These are phyloP conservation scores for Hortiboletus rubellus DNA, from an alignment of 1,284 basidiomycete species.

Conservation along the genomic window DNA sequence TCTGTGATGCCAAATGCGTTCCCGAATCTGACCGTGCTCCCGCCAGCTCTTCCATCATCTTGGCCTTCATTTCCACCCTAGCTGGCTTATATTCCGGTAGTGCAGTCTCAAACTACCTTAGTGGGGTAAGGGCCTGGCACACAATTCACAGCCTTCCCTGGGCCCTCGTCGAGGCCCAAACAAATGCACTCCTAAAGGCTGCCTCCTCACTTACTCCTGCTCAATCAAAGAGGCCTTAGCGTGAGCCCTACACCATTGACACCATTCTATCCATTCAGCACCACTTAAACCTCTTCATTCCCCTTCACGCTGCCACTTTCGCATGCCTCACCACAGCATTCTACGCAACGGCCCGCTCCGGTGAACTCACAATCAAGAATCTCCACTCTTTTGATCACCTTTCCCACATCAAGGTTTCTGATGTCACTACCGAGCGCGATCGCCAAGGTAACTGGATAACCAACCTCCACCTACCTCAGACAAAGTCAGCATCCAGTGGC, in stretches of 20 bases:
- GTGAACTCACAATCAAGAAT: slow-evolving; percentile 36
- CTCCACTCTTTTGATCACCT: neutral
- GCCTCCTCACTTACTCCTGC: slow-evolving; percentile 24
- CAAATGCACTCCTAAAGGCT: slow-evolving; percentile 25
- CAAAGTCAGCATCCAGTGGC: too few relatives aligned
- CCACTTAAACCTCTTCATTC: slow-evolving; percentile 15
- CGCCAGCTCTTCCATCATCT: neutral
- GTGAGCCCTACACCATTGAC: slow-evolving; percentile 16
- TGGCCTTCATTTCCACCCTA: neutral
- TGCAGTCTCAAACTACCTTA: neutral
- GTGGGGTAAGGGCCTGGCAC: neutral
- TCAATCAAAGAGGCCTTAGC: slow-evolving; percentile 9
- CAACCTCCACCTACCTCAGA: too few relatives aligned
- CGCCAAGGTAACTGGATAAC: too few relatives aligned
- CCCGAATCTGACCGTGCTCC: neutral
- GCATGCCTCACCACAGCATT: slow-evolving; percentile 39
- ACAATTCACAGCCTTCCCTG: slow-evolving; percentile 12
- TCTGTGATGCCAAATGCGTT: neutral
- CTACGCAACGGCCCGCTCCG: slow-evolving; percentile 29
- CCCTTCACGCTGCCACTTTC: slow-evolving; percentile 34
- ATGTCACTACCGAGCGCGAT: too few relatives aligned
- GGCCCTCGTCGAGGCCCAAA: slow-evolving; percentile 20
- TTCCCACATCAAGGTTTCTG: neutral
- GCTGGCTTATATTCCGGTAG: neutral
- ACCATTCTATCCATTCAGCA: neutral